Base-by-base conservation (phyloP, 306 rosid species). In the Pyrus bretschneideri region DNA sequence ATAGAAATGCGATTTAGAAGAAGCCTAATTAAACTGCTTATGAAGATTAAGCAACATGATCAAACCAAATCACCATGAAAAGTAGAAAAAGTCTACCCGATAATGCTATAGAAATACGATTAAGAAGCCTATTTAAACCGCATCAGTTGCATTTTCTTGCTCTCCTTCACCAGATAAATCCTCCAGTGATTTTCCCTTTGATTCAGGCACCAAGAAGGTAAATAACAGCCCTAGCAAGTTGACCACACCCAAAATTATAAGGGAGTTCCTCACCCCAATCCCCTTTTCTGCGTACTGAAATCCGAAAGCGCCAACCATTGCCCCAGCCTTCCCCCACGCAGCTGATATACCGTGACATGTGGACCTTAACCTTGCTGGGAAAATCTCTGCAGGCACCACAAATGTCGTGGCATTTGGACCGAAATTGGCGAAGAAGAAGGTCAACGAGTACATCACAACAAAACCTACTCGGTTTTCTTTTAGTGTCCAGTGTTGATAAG, bases 261-360 rank as follows among this genome's bases (percentile, higher is more conserved):
- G 87, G 15, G 86, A 81, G 25, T 82, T 87, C 54, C 75, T 89
- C 49, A 91, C 86, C 29, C 98, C 97, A 78, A 87, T 64, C 14
- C 58, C 76, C 40, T 77, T 73, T 60, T 86, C 83, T 17, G 96
- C 91, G 72, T 88, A 91, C 54, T 83, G 78, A 70, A 89, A 93
- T 15, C 98, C 98, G 35, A 93, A 93, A 22, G 97, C 85, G 2
- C 98, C 98, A 6, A 93, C 84, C 0, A 93, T 91, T 38, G 98
- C 98, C 31, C 98, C 98, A 14, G 90, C 92, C 72, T 93, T 93
- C n/a, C 98, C 98, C 7, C 92, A 70, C 0, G 97, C 98, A 2
- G 97, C 96, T 9, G 97, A 93, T 70, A 93, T 91, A 3, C 98
- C 98, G 58, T 93, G 98, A 64, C 98, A 91, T 15, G 98, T 93